Base-by-base conservation (phyloP, 2,329 filamentous ascomycete genomes). In the Blumeriella jaapii region DNA sequence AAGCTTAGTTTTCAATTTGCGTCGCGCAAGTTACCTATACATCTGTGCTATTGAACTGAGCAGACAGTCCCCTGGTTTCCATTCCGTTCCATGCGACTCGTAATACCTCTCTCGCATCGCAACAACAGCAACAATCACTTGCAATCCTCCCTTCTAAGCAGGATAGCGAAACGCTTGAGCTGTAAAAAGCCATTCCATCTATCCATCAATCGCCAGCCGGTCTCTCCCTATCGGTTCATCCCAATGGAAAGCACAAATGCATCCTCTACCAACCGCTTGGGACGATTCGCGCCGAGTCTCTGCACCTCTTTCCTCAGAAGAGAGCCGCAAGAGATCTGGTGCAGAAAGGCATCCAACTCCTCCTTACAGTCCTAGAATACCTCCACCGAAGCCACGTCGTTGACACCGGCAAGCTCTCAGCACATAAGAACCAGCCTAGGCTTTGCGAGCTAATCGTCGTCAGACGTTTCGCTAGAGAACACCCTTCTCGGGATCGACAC, bases 381-480 rank as follows among this genome's bases (percentile, higher is more conserved):
- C 44, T 69, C 1, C 65, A 68, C 40, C 60, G 66, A 40, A 66
- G 62, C 48, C 42, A 58, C 9, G 46, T 67, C 12, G 56, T 66
- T 25, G 62, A 68, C 41, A 61, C 63, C 34, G 63, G 63, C 67
- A 45, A 41, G 43, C 48, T 35, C n/a, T 35, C 28, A 22, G 26
- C 35, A 23, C 11, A 23, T 23, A 23, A 5, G 19, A 15, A 12
- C 26, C 16, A 12, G 17, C 13, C 16, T 32, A 8, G 37, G 27
- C 19, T 40, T 11, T 25, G 39, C 28, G 41, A 38, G 34, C 23
- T 39, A 38, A 41, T 47, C 31, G 23, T 25, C 33, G 28, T 33
- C 30, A 60, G 57, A 62, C 44, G 63, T 68, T 18, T 65, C 63
- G 41, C 58, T 60, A 3, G 59, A 64, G 38, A 68, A 68, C 29